These are phyloP conservation scores for Aspergillus sp. DNA, from an alignment of 2,329 filamentous ascomycete species.

Conservation along the genomic window DNA sequence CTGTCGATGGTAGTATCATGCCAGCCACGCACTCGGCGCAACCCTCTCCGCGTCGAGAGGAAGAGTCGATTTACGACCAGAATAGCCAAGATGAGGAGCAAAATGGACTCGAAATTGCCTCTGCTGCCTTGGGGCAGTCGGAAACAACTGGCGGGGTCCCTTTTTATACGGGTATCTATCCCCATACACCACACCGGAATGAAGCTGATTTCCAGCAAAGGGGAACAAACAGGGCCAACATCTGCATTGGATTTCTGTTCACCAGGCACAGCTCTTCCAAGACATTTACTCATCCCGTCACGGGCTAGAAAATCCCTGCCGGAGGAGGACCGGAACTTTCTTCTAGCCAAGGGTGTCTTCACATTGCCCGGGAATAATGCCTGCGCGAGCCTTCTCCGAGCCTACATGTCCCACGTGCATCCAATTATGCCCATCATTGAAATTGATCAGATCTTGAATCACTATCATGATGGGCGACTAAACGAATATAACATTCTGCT, in stretches of 20 bases:
- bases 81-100: slow-evolving; percentile 17
- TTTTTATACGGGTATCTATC: slow-evolving; percentile 9
- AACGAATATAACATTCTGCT: slow-evolving; percentile 35
- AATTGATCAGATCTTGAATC: slow-evolving; percentile 24
- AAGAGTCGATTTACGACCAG: background rate
- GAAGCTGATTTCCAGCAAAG: too few species aligned
- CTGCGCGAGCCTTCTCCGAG: slow-evolving; percentile 31
- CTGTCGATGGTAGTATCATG: too few species aligned
- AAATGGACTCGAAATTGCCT: slow-evolving; percentile 21
- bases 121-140: slow-evolving; percentile 14
- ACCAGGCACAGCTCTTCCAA: too few species aligned
- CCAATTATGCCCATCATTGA: slow-evolving; percentile 38
- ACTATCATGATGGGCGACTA: slow-evolving; percentile 24
- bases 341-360: slow-evolving; percentile 29
- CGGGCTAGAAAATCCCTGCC: slow-evolving; percentile 23
- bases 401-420: slow-evolving; percentile 39
- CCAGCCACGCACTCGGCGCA: background rate
- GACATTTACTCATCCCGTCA: slow-evolving; percentile 1
- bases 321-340: slow-evolving; percentile 9
- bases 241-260: too few species aligned
- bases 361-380: slow-evolving; percentile 26
- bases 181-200: too few species aligned
- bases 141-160: slow-evolving; percentile 13
- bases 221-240: too few species aligned
- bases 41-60: background rate